These are phyloP conservation scores for Pichia cactophila DNA, from an alignment of 1,139 yeast genomes.

Conservation along the genomic window DNA sequence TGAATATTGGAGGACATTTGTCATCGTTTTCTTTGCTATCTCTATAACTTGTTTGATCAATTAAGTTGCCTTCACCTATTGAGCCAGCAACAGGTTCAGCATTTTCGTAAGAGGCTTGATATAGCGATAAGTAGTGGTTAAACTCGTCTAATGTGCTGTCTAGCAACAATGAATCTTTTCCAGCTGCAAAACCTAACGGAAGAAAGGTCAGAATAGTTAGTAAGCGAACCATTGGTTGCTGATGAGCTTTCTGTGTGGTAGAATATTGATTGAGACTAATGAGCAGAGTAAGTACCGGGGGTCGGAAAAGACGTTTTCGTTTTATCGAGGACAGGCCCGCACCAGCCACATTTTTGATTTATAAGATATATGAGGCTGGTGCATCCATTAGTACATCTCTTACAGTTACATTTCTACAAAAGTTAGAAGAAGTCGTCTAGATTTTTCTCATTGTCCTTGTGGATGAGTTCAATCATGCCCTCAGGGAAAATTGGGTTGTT, in stretches of 20 bases:
- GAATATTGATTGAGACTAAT: too few relatives aligned
- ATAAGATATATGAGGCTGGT: neutral
- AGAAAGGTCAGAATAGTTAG: neutral
- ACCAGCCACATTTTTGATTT: neutral
- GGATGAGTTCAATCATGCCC: slow-evolving; percentile 85
- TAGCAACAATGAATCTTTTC: neutral
- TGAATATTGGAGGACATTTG: slow-evolving; percentile 80
- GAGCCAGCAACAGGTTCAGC: neutral
- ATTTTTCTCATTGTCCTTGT: slow-evolving; percentile 73
- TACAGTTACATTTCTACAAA: neutral
- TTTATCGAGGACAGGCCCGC: neutral
- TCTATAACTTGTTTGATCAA: neutral
- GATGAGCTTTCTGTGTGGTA: neutral
- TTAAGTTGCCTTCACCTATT: neutral
- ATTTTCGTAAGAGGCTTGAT: neutral
- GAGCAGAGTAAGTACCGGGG: neutral
- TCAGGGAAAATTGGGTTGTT: slow-evolving; percentile 78
- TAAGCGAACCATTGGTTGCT: neutral
- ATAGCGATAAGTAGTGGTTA: neutral
- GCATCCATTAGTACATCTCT: neutral
- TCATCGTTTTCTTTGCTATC: slow-evolving; percentile 22
- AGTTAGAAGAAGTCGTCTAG: slow-evolving; percentile 49
- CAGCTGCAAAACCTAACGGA: neutral
- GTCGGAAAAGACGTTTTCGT: slow-evolving; percentile 36
- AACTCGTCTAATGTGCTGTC: neutral